A percentile compares a stretch with the other conserved stretches of the same genome.
phyloP scores from a whole-genome alignment of 139 green algal genomes.

The Chlamydomonas schloesseri region DNA sequence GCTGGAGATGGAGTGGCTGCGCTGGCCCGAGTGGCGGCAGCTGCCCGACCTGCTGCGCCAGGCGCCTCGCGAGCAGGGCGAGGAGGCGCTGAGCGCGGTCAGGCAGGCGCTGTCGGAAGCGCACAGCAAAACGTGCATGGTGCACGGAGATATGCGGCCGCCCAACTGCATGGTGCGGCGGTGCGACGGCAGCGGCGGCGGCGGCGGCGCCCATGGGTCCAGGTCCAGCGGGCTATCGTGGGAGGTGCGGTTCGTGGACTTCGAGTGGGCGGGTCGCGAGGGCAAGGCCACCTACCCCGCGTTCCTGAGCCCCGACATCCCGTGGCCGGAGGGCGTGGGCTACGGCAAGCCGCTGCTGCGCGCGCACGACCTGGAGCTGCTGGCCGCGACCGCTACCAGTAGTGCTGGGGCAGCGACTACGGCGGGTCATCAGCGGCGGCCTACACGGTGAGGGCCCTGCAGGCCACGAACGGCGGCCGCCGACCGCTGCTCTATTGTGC shows the following conservation, averaged over 20 bases:
- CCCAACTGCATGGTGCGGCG: constrained; percentile 10
- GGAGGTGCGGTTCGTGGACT: constrained; percentile 3
- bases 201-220: too few species aligned
- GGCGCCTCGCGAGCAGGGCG: background rate
- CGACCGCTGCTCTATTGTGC: too few species aligned
- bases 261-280: background rate
- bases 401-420: too few species aligned
- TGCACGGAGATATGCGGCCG: background rate
- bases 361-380: background rate
- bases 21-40: too few species aligned
- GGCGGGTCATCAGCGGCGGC: too few species aligned
- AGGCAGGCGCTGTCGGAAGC: background rate
- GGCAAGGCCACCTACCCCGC: background rate
- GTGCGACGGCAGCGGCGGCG: too few species aligned
- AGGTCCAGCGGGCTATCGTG: too few species aligned
- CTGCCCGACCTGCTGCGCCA: too few species aligned
- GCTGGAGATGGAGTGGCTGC: too few species aligned
- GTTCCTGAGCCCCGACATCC: background rate
- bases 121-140: background rate
- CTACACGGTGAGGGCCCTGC: too few species aligned
- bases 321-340: too few species aligned
- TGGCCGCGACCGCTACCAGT: background rate
- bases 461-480: too few species aligned
- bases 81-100: background rate
- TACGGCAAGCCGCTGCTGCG: background rate